Conservation (phyloP, 176 grass and related monocot genomes). For the Puya raimondii region DNA sequence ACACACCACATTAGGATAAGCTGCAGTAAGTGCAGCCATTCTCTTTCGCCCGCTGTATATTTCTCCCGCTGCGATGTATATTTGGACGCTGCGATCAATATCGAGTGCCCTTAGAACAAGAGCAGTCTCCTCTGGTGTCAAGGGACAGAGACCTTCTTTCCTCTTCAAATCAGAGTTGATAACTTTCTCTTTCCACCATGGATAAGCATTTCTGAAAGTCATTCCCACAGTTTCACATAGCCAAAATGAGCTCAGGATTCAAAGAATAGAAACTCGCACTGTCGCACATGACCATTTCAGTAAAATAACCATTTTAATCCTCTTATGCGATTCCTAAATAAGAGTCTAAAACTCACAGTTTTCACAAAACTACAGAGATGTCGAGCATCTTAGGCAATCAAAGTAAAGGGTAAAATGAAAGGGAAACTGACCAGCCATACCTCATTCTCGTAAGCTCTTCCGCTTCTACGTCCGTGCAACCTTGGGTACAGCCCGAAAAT, state of each 20-base stretch:
- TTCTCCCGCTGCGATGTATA: constrained; percentile 92
- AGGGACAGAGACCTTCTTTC: constrained; percentile 81
- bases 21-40: constrained; percentile 65
- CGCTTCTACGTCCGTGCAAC: constrained; percentile 74
- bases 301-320: too few relatives aligned
- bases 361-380: too few relatives aligned
- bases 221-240: constrained; percentile 12
- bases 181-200: constrained; percentile 96
- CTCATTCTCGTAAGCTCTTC: constrained; percentile 83
- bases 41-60: constrained; percentile 69
- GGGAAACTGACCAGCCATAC: constrained; percentile 21
- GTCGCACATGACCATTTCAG: not conserved
- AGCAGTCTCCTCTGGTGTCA: constrained; percentile 86
- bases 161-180: constrained; percentile 80
- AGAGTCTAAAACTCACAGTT: too few relatives aligned
- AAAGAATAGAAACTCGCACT: not conserved
- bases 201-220: constrained; percentile 76
- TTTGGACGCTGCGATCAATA: constrained; percentile 66
- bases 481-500: constrained; percentile 90
- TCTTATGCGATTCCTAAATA: too few relatives aligned
- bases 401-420: not conserved
- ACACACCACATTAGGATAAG: constrained; percentile 82
- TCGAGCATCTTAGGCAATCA: too few relatives aligned
- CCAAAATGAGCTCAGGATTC: not conserved
- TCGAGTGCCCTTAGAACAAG: constrained; percentile 77